These are phyloP conservation scores for Berberis thunbergii DNA, from an alignment of 164 flowering plant species.

Conservation along the genomic window DNA sequence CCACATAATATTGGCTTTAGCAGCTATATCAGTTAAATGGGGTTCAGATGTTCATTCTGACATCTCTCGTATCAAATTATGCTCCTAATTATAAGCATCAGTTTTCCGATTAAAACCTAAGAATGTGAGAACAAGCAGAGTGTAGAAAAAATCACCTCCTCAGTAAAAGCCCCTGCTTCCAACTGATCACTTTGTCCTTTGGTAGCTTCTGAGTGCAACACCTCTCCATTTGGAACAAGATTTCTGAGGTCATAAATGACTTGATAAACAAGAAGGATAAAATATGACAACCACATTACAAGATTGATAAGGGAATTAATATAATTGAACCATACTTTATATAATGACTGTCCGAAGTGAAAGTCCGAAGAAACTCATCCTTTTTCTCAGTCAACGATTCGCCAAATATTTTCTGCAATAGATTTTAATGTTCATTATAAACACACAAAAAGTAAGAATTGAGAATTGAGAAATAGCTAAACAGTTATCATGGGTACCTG, in stretches of 20 bases:
- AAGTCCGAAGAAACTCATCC: slow-evolving; percentile 74
- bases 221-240: slow-evolving; percentile 40
- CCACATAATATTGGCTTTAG: too few relatives aligned
- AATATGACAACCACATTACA: not conserved
- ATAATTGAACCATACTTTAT: slow-evolving; percentile 36
- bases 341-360: slow-evolving; percentile 44
- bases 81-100: too few relatives aligned
- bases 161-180: slow-evolving; percentile 24
- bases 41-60: too few relatives aligned
- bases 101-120: not conserved
- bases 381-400: slow-evolving; percentile 63
- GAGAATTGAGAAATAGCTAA: not conserved
- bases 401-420: slow-evolving; percentile 66
- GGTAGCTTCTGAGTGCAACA: slow-evolving; percentile 25
- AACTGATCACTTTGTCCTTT: slow-evolving; percentile 20
- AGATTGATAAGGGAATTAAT: not conserved
- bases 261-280: not conserved
- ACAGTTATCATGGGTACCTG: slow-evolving; percentile 35
- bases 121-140: not conserved
- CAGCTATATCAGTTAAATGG: too few relatives aligned
- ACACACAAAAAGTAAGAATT: not conserved
- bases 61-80: too few relatives aligned
- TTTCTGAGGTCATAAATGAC: slow-evolving; percentile 27
- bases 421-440: slow-evolving; percentile 4
- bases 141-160: slow-evolving; percentile 36